These are phyloP conservation scores for Kodamaea anthophila DNA, from an alignment of 1,139 yeast genomes.

Conservation along the genomic window DNA sequence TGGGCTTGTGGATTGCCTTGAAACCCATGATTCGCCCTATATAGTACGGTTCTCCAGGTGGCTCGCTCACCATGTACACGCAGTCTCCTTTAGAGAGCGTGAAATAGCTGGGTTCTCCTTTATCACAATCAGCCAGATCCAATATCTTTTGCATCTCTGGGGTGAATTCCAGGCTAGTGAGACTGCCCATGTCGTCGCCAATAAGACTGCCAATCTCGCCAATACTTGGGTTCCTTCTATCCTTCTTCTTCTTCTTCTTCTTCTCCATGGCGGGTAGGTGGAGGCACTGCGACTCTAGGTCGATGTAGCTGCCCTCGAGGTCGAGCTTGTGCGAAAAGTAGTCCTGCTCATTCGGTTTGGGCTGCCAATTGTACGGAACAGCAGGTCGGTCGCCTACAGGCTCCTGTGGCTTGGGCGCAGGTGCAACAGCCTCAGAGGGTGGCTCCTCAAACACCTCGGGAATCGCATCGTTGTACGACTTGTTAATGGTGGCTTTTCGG, in stretches of 20 bases:
- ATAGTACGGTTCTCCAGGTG: conserved; percentile 93
- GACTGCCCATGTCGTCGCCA: too few relatives aligned
- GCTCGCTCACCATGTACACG: conserved; percentile 84
- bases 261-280: conserved; percentile 28
- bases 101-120: too few relatives aligned
- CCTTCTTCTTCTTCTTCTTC: not conserved
- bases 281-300: conserved; percentile 25
- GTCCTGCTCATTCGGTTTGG: conserved; percentile 23
- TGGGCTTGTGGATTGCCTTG: conserved; percentile 27
- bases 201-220: too few relatives aligned
- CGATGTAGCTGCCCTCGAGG: conserved; percentile 31
- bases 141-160: too few relatives aligned
- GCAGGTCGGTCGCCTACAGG: conserved; percentile 4
- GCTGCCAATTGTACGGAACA: conserved; percentile 39
- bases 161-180: too few relatives aligned
- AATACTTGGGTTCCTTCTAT: too few relatives aligned
- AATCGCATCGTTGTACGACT: conserved; percentile 34
- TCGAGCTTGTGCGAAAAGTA: conserved; percentile 34
- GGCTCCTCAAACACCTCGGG: conserved; percentile 32
- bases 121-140: too few relatives aligned
- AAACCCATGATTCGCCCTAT: conserved; percentile 83
- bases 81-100: conserved; percentile 51
- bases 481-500: conserved; percentile 41
- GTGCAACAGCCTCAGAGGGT: conserved; percentile 1
- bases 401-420: conserved; percentile 1